Evolutionary conservation across 352 stramenopile species (phyloP).

Genomic region (Phytophthora cajani): DNA sequence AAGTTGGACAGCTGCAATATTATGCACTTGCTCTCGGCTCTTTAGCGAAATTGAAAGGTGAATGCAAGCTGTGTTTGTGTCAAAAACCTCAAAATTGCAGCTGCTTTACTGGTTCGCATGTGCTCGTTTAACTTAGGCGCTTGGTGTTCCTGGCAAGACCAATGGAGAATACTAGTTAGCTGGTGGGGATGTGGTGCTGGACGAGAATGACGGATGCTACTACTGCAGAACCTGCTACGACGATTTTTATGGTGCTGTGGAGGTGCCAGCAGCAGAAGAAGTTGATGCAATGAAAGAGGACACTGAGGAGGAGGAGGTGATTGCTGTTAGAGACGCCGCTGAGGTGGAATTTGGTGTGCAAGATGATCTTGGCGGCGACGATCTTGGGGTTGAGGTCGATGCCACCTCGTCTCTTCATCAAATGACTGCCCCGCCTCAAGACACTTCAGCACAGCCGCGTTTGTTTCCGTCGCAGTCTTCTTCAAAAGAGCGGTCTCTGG

Average conservation of each 20-base stretch:
- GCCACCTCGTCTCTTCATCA: not conserved
- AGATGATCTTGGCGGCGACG: not conserved
- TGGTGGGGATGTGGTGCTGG: slow-evolving; percentile 47
- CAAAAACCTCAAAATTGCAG: too few species aligned
- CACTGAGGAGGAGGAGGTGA: not conserved
- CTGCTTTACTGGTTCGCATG: too few species aligned
- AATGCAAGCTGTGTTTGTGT: too few species aligned
- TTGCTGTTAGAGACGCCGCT: not conserved
- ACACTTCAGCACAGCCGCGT: not conserved
- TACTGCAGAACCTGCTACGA: slow-evolving; percentile 79
- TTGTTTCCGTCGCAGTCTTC: not conserved
- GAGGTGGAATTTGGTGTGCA: not conserved
- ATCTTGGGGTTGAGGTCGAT: slow-evolving; percentile 6
- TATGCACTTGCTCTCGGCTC: not conserved
- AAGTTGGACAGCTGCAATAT: too few species aligned
- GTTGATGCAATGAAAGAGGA: not conserved
- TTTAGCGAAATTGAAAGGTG: too few species aligned
- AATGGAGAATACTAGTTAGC: not conserved
- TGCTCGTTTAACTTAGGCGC: too few species aligned
- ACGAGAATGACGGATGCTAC: slow-evolving; percentile 66
- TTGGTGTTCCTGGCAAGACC: not conserved
- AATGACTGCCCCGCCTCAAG: not conserved
- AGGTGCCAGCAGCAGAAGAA: not conserved
- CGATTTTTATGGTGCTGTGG: slow-evolving; percentile 56
- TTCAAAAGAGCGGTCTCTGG: not conserved